A percentile compares a stretch with the other conserved stretches of the same genome.
phyloP scores from a whole-genome alignment of 139 green algal genomes.

The Picochlorum sp. region DNA sequence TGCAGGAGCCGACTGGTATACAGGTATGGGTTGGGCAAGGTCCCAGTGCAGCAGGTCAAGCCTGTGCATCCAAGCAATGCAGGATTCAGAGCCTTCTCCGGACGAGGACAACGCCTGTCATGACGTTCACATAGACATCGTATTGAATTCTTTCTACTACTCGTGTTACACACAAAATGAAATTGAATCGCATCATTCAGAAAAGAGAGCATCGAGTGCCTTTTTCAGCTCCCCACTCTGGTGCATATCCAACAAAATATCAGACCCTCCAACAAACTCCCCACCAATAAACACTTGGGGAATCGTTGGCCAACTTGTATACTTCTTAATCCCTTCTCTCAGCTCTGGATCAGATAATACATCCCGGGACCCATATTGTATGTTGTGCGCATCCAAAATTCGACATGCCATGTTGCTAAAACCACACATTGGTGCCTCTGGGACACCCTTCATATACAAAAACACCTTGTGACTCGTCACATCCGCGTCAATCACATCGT shows the following conservation, averaged over 20 bases:
- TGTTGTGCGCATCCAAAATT: constrained; percentile 84
- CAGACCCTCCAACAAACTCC: constrained; percentile 89
- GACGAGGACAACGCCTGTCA: constrained; percentile 20
- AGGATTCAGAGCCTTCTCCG: constrained; percentile 32
- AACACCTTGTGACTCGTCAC: constrained; percentile 69
- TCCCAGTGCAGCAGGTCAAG: constrained; percentile 17
- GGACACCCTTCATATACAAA: constrained; percentile 72
- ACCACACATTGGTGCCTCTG: constrained; percentile 72
- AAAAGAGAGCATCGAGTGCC: constrained; percentile 35
- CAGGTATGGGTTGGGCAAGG: background rate
- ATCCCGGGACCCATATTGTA: constrained; percentile 72
- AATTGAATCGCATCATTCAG: background rate
- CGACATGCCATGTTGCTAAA: constrained; percentile 85
- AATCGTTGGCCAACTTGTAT: constrained; percentile 91
- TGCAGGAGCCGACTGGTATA: background rate
- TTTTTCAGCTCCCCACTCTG: constrained; percentile 76
- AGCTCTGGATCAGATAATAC: constrained; percentile 80
- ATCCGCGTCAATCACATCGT: constrained; percentile 59
- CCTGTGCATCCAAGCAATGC: constrained; percentile 11
- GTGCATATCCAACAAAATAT: constrained; percentile 93
- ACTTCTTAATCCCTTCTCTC: constrained; percentile 87
- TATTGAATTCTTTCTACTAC: background rate
- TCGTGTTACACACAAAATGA: constrained; percentile 1
- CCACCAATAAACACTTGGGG: constrained; percentile 91
- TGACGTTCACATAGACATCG: constrained; percentile 10